phyloP scores from a whole-genome alignment of 257 asterid genomes.

The Salvia rosmarinus region DNA sequence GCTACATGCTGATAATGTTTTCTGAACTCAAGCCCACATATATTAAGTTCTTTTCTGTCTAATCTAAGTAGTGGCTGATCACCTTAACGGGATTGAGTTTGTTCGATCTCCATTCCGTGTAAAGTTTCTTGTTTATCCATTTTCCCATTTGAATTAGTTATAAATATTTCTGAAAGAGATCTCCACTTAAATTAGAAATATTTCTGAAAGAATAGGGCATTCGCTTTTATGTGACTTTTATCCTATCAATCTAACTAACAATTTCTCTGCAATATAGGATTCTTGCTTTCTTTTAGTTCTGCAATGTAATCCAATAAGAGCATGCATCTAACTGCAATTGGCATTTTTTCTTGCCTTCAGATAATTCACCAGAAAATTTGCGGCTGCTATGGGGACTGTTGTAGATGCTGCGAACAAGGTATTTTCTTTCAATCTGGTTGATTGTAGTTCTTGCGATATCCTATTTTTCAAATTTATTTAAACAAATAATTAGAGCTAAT shows the following conservation, averaged over 20 bases:
- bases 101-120: conserved; percentile 20
- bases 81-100: conserved; percentile 4
- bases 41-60: background rate
- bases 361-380: conserved; percentile 28
- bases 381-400: conserved; percentile 59
- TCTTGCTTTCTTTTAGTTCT: background rate
- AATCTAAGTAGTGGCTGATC: background rate
- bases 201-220: background rate
- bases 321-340: conserved; percentile 23
- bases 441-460: background rate
- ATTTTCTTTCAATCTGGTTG: conserved; percentile 23
- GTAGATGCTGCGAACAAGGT: conserved; percentile 64
- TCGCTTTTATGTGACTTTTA: conserved; percentile 13
- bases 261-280: conserved; percentile 1
- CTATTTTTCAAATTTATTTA: background rate
- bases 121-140: background rate
- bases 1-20: background rate
- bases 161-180: background rate
- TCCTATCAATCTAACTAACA: background rate
- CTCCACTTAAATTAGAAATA: background rate
- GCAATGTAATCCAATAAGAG: background rate
- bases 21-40: background rate
- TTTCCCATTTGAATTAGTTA: background rate
- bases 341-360: conserved; percentile 37
- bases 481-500: background rate